These are phyloP conservation scores for Oenanthe sinensis DNA, from an alignment of 129 eudicot species.

Conservation along the genomic window DNA sequence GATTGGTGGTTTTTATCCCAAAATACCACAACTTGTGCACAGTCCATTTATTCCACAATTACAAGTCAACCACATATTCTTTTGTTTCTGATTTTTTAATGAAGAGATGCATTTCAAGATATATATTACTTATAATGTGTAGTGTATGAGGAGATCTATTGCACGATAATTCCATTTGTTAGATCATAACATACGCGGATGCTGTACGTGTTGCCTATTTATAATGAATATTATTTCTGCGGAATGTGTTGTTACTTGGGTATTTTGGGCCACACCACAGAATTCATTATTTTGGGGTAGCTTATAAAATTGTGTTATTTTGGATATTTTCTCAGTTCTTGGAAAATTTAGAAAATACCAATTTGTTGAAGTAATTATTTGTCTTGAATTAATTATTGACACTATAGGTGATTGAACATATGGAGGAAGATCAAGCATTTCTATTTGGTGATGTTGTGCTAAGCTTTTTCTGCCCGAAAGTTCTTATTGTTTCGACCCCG, in stretches of 20 bases:
- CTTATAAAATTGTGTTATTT: not conserved
- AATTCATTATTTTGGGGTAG: not conserved
- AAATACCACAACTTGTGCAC: too few species aligned
- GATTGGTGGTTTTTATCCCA: too few species aligned
- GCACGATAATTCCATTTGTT: not conserved
- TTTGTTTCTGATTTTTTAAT: too few species aligned
- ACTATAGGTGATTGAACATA: conserved; percentile 81
- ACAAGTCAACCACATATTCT: too few species aligned
- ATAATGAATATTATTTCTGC: not conserved
- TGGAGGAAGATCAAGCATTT: conserved; percentile 82
- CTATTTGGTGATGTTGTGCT: conserved; percentile 73
- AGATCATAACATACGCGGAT: not conserved
- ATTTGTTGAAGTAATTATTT: not conserved
- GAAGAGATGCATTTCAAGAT: not conserved
- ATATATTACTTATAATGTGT: not conserved
- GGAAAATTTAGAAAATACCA: not conserved
- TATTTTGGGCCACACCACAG: not conserved
- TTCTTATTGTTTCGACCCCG: conserved; percentile 90
- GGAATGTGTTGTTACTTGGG: not conserved
- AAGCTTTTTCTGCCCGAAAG: conserved; percentile 53
- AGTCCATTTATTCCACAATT: too few species aligned
- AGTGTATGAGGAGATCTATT: not conserved
- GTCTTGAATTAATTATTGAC: not conserved
- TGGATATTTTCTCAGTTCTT: not conserved
- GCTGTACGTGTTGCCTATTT: not conserved